These are phyloP conservation scores for Ogataea henricii DNA, from an alignment of 805 yeast genomes.

Conservation along the genomic window DNA sequence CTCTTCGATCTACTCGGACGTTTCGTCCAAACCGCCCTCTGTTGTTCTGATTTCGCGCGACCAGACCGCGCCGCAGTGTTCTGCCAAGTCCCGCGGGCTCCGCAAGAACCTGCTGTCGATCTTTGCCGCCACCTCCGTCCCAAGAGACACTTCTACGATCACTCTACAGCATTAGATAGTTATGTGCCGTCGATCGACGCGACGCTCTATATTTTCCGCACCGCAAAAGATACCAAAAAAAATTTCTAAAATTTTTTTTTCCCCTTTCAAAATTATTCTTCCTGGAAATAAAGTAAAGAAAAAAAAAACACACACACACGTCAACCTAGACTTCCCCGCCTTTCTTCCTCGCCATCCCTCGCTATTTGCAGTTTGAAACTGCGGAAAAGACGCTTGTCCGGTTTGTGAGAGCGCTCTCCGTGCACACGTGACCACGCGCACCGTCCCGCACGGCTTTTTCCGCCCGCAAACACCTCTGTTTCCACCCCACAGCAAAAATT, in stretches of 20 bases:
- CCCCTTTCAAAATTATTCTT: too few relatives aligned
- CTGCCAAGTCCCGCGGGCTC: not conserved
- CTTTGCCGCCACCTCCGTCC: not conserved
- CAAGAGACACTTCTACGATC: slow-evolving; percentile 3
- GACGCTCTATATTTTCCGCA: not conserved
- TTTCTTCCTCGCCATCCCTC: not conserved
- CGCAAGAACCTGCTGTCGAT: slow-evolving; percentile 3
- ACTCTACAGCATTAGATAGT: not conserved
- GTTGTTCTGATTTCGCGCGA: not conserved
- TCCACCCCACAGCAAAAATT: not conserved
- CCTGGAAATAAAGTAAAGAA: too few relatives aligned
- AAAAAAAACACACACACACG: not conserved
- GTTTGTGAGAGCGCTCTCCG: not conserved
- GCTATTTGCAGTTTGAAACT: not conserved
- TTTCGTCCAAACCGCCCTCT: not conserved
- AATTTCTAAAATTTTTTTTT: not conserved
- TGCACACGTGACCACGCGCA: not conserved
- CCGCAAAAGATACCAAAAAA: not conserved
- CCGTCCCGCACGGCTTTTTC: not conserved
- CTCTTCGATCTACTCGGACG: too few relatives aligned
- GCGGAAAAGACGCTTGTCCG: not conserved
- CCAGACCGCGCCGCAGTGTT: not conserved
- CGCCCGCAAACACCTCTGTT: not conserved
- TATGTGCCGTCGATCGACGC: not conserved
- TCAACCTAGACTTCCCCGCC: not conserved